Conservation (phyloP, 2,329 filamentous ascomycete genomes). For the Teratosphaeria destructans region DNA sequence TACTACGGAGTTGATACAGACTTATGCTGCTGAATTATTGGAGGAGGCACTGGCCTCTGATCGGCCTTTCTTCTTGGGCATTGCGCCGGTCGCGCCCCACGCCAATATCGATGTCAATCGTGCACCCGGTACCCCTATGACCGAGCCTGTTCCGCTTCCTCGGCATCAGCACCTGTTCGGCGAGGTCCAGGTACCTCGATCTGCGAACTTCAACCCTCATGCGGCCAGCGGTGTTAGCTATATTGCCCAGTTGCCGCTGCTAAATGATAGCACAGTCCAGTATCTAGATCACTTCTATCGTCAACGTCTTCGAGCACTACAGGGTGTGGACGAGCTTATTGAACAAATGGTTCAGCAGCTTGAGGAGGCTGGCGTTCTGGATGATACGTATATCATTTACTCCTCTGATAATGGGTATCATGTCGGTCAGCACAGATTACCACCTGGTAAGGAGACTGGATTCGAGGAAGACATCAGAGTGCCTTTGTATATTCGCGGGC, state of each 20-base stretch:
- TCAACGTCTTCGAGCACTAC: constrained; percentile 38
- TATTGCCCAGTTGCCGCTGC: constrained; percentile 33
- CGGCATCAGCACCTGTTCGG: constrained; percentile 54
- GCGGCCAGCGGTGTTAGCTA: constrained; percentile 37
- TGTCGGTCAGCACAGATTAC: constrained; percentile 28
- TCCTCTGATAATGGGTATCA: constrained; percentile 32
- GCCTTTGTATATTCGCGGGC: constrained; percentile 30
- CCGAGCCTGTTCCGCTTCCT: constrained; percentile 24
- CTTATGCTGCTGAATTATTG: constrained; percentile 51
- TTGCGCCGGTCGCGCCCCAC: constrained; percentile 59
- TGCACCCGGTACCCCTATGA: constrained; percentile 11
- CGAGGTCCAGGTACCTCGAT: constrained; percentile 50
- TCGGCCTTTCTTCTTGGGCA: constrained; percentile 56
- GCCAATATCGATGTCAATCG: constrained; percentile 37
- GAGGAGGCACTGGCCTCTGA: constrained; percentile 46
- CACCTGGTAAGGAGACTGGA: constrained; percentile 29
- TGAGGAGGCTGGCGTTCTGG: constrained; percentile 32
- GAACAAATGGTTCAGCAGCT: constrained; percentile 35
- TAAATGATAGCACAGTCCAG: constrained; percentile 38
- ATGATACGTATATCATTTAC: constrained; percentile 38
- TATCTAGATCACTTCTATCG: constrained; percentile 46
- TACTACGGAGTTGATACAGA: constrained; percentile 48
- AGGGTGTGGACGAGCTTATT: constrained; percentile 47
- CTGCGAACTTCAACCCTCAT: constrained; percentile 54
- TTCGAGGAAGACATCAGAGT: constrained; percentile 33